Base-by-base conservation (phyloP, 306 rosid genomes). In the Vigna mungo region DNA sequence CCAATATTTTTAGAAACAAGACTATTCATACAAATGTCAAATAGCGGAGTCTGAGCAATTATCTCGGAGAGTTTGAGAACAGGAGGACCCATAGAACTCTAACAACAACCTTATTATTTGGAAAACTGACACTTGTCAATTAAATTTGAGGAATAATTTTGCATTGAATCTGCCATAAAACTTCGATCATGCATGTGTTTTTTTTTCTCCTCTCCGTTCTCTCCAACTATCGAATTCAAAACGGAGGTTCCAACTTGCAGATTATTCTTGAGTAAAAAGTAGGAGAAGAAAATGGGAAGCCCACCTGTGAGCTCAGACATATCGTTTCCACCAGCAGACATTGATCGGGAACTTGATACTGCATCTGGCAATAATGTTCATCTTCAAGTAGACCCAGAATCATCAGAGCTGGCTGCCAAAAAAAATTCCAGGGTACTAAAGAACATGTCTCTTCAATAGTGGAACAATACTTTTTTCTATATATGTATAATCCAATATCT, bases 381-480 rank as follows among this genome's bases (percentile, higher is more conserved):
- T 11, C 71, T 84, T 47, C 72, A 86, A 32, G 86, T 67, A 58
- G 88, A 90, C 74, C 81, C 83, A 25, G n/a, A 48, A 23, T 82
- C 88, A 47, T 74, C 85, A 17, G 64, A 86, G 47, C 80, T 84
- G 27, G 72, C 84, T 67, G 71, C 69, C 77, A 68, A 84, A 16
- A 71, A 67, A 85, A 82, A 77, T 43, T 68, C 32, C 20, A 76
- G 82, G 90, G 89, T 88, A 70, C 60, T n/a, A 36, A 61, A 3
- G 27, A 61, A 8, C n/a, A 34, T 34, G 46, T 8, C 44, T 34
- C n/a, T 62, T 62, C 23, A 16, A 7, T 27, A 32, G 1, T 15
- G 25, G 68, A 62, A 62, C 68, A 10, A 60, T 15, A 27, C 16
- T 78, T 1, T 48, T 30, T 27, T 55, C 27, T 62, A 12, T 23